Evolutionary conservation across 2,329 filamentous ascomycete genomes (phyloP).

Genomic region (Stagonosporopsis rhizophila): DNA sequence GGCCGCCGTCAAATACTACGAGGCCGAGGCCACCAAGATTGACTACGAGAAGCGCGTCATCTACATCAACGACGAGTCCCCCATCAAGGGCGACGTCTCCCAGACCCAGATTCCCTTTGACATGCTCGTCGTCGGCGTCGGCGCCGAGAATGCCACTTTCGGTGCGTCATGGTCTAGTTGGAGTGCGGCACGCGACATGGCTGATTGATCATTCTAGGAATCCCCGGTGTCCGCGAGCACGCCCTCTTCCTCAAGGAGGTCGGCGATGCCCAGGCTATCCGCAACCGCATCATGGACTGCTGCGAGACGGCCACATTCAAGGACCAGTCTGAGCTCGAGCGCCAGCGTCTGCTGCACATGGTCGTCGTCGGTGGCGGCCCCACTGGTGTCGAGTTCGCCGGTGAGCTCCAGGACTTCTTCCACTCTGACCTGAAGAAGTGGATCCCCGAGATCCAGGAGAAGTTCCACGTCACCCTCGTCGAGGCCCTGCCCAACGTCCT

Average conservation of each 20-base stretch:
- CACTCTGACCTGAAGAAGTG: conserved; percentile 98
- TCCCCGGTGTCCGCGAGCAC: conserved; percentile 92
- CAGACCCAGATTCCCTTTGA: conserved; percentile 95
- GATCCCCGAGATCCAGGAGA: conserved; percentile 91
- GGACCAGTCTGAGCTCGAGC: conserved; percentile 85
- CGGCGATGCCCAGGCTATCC: conserved; percentile 91
- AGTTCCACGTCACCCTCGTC: conserved; percentile 97
- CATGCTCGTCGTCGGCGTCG: conserved; percentile 96
- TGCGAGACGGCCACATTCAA: conserved; percentile 99
- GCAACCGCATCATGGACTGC: conserved; percentile 99
- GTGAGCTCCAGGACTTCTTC: conserved; percentile 98
- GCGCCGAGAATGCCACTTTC: conserved; percentile 98
- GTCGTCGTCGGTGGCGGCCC: conserved; percentile 86
- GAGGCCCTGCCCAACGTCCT: conserved; percentile 96
- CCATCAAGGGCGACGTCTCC: conserved; percentile 82
- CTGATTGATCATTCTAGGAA: conserved; percentile 59
- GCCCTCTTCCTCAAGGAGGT: conserved; percentile 99
- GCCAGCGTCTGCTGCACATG: conserved; percentile 96
- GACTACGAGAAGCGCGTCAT: conserved; percentile 90
- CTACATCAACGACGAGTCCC: conserved; percentile 89
- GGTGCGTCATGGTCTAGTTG: conserved; percentile 53
- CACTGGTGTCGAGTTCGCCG: conserved; percentile 97
- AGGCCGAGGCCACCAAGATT: conserved; percentile 95
- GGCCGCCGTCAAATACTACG: conserved; percentile 92
- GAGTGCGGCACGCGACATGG: not conserved